These are phyloP conservation scores for Starmerella floris DNA, from an alignment of 805 yeast species.

Conservation along the genomic window DNA sequence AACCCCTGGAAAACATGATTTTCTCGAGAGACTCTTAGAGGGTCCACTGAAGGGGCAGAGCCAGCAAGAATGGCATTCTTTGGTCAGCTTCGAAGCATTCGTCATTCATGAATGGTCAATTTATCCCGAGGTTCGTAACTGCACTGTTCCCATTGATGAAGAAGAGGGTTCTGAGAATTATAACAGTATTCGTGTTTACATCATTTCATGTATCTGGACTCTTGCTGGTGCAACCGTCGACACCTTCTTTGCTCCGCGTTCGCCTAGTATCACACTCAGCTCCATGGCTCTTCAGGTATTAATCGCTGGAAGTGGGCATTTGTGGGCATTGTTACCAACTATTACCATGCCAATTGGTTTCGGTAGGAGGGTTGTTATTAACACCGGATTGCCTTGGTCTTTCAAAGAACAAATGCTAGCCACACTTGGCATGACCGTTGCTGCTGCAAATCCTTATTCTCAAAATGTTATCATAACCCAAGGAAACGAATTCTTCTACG, in stretches of 20 bases:
- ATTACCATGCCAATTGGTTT: constrained; percentile 4
- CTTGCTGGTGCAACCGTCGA: constrained; percentile 43
- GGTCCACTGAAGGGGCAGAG: constrained; percentile 9
- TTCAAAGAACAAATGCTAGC: constrained; percentile 55
- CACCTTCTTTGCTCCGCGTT: constrained; percentile 45
- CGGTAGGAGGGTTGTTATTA: constrained; percentile 25
- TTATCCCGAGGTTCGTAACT: constrained; percentile 49
- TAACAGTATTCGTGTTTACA: constrained; percentile 41
- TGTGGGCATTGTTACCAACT: constrained; percentile 25
- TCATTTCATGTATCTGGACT: constrained; percentile 39
- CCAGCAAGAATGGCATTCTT: constrained; percentile 19
- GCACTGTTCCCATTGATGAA: constrained; percentile 41
- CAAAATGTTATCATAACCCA: constrained; percentile 26
- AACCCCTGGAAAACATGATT: constrained; percentile 29
- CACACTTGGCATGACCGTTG: constrained; percentile 28
- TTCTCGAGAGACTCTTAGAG: constrained; percentile 25
- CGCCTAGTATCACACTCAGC: constrained; percentile 40
- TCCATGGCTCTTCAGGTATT: constrained; percentile 45
- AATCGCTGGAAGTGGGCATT: constrained; percentile 45
- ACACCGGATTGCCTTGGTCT: constrained; percentile 48
- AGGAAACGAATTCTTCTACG: constrained; percentile 24
- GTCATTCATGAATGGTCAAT: constrained; percentile 36
- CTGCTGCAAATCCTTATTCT: constrained; percentile 18
- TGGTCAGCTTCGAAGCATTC: constrained; percentile 32
- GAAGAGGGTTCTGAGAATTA: constrained; percentile 33